phyloP scores from a whole-genome alignment of 2,329 filamentous ascomycete species.

The Epichloe elymi region DNA sequence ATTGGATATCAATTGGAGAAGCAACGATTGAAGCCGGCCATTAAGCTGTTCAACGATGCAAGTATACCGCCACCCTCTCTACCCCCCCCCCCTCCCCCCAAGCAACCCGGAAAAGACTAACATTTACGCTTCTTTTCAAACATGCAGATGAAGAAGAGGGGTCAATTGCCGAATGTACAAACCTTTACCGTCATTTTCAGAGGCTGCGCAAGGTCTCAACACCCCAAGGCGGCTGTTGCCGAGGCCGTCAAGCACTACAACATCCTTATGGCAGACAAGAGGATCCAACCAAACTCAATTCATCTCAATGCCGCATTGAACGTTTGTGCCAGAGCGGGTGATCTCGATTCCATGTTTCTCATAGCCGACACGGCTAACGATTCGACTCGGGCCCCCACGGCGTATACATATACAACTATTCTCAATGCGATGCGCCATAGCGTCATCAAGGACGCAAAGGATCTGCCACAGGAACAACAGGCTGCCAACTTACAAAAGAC shows the following conservation, averaged over 20 bases:
- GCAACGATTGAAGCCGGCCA: conserved; percentile 46
- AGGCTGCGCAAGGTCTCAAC: conserved; percentile 52
- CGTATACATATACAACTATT: conserved; percentile 67
- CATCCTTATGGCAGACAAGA: conserved; percentile 51
- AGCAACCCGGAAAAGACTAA: not conserved
- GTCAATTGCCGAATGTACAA: conserved; percentile 62
- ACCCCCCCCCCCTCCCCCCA: too few species aligned
- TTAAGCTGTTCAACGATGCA: conserved; percentile 85
- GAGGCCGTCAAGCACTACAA: conserved; percentile 68
- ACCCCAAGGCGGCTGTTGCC: conserved; percentile 45
- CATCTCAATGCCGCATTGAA: conserved; percentile 83
- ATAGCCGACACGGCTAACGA: conserved; percentile 61
- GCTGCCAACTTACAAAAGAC: conserved; percentile 26
- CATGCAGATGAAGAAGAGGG: conserved; percentile 82
- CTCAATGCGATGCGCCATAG: conserved; percentile 55
- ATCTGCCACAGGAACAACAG: conserved; percentile 18
- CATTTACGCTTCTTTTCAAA: not conserved
- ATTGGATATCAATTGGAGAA: conserved; percentile 57
- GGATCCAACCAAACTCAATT: conserved; percentile 59
- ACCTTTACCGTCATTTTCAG: conserved; percentile 78
- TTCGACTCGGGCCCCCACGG: conserved; percentile 45
- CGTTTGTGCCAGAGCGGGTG: conserved; percentile 59
- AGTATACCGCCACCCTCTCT: conserved; percentile 9
- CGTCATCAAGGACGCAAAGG: conserved; percentile 13
- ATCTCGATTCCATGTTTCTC: conserved; percentile 71